Evolutionary conservation across 1,139 yeast genomes (phyloP).

Genomic region (Geotrichum citri-aurantii): DNA sequence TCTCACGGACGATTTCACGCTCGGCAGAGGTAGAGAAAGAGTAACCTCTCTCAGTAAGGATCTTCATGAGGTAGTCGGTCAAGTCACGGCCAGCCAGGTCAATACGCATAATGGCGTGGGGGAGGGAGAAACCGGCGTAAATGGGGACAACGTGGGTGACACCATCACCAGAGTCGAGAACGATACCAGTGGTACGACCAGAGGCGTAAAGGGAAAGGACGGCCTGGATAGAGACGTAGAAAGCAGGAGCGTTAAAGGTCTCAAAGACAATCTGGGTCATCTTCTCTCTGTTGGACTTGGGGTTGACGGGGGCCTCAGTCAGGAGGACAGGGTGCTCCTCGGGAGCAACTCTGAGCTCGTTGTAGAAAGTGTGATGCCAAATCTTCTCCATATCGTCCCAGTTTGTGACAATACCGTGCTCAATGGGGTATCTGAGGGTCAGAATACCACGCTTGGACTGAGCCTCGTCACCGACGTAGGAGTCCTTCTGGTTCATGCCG

Average conservation of each 20-base stretch:
- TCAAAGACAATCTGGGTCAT: constrained; percentile 98
- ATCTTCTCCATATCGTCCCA: constrained; percentile 99
- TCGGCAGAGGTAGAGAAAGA: constrained; percentile 98
- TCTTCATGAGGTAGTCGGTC: constrained; percentile 98
- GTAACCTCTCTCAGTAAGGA: constrained; percentile 98
- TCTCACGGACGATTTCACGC: constrained; percentile 99
- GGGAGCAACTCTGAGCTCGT: constrained; percentile 97
- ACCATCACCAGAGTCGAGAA: constrained; percentile 99
- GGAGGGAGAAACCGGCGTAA: constrained; percentile 98
- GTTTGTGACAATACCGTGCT: constrained; percentile 99
- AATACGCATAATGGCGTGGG: constrained; percentile 97
- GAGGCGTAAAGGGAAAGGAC: constrained; percentile 96
- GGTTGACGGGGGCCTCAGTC: constrained; percentile 99
- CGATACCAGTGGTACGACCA: constrained; percentile 99
- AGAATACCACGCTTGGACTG: constrained; percentile 99
- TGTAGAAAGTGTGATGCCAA: constrained; percentile 98
- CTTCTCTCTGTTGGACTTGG: constrained; percentile 98
- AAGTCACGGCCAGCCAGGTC: constrained; percentile 99
- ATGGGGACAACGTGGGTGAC: constrained; percentile 99
- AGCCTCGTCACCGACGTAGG: constrained; percentile 99
- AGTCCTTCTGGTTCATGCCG: constrained; percentile 99
- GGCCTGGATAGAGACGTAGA: constrained; percentile 98
- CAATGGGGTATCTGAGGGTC: constrained; percentile 97
- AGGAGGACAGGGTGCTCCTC: constrained; percentile 97
- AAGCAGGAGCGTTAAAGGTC: constrained; percentile 98